A percentile compares a stretch with the other conserved stretches of the same genome.
These are phyloP conservation scores for Hsuehochloa calcarea DNA, from an alignment of 176 grass and related monocot species.

Conservation along the genomic window DNA sequence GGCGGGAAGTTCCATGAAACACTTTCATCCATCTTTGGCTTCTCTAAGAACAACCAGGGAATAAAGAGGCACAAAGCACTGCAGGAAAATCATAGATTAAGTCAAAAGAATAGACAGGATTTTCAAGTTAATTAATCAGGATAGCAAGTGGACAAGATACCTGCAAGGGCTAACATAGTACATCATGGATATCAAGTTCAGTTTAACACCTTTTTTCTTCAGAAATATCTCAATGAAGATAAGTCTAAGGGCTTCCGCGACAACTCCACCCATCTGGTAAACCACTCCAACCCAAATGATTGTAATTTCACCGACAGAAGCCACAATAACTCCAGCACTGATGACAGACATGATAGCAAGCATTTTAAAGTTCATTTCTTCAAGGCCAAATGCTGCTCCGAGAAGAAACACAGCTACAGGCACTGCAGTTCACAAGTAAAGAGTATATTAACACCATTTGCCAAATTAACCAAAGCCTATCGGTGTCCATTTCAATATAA, in stretches of 20 bases:
- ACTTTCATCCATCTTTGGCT: slow-evolving; percentile 94
- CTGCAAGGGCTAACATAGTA: slow-evolving; percentile 99
- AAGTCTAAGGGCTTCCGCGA: slow-evolving; percentile 89
- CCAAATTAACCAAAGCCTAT: not conserved
- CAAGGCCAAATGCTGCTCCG: slow-evolving; percentile 77
- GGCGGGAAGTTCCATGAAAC: slow-evolving; percentile 84
- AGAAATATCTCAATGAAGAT: slow-evolving; percentile 98
- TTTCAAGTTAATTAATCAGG: slow-evolving; percentile 15
- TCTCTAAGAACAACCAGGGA: slow-evolving; percentile 98
- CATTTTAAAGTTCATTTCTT: slow-evolving; percentile 92
- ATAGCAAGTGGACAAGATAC: slow-evolving; percentile 33
- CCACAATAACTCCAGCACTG: slow-evolving; percentile 87
- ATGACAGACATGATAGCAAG: slow-evolving; percentile 93
- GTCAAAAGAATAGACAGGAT: not conserved
- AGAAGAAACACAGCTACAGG: slow-evolving; percentile 97
- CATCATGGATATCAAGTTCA: slow-evolving; percentile 99
- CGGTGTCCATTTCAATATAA: not conserved
- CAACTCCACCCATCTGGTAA: slow-evolving; percentile 96
- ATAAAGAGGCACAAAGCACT: slow-evolving; percentile 95
- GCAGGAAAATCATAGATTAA: slow-evolving; percentile 37
- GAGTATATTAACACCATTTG: slow-evolving; percentile 2
- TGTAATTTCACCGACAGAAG: slow-evolving; percentile 91
- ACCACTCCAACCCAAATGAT: slow-evolving; percentile 94
- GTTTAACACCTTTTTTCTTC: slow-evolving; percentile 91
- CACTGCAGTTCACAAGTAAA: slow-evolving; percentile 59